phyloP scores from a whole-genome alignment of 805 yeast genomes.

The Novakomyces olei region DNA sequence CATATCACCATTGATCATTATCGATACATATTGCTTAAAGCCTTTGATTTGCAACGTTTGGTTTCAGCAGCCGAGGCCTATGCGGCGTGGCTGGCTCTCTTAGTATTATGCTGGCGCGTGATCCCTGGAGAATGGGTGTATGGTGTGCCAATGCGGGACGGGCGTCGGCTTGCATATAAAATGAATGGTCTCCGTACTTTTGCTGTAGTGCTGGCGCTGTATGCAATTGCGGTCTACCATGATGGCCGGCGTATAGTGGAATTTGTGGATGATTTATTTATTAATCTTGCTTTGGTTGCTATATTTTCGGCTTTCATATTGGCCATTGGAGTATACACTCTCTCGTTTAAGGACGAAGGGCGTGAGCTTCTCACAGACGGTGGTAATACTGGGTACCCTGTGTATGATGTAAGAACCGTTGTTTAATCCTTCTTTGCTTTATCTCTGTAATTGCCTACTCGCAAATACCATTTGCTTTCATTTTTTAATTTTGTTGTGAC shows the following conservation, averaged over 20 bases:
- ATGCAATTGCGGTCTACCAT: slow-evolving; percentile 42
- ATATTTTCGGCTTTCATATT: too few species aligned
- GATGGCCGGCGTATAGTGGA: slow-evolving; percentile 63
- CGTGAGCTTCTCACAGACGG: too few species aligned
- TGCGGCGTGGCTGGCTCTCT: neutral
- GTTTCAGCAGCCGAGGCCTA: neutral
- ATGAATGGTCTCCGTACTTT: slow-evolving; percentile 1
- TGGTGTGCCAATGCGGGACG: neutral
- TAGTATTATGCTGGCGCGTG: neutral
- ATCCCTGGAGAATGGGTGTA: slow-evolving; percentile 1
- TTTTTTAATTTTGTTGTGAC: too few species aligned
- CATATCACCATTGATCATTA: neutral
- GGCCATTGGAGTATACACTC: too few species aligned
- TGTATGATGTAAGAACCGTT: too few species aligned
- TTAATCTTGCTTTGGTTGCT: too few species aligned
- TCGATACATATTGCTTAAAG: neutral
- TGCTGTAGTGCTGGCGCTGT: slow-evolving; percentile 13
- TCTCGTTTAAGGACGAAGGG: too few species aligned
- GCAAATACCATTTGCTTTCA: too few species aligned
- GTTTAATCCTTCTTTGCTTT: too few species aligned
- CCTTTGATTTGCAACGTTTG: neutral
- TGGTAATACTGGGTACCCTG: too few species aligned
- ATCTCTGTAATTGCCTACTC: too few species aligned
- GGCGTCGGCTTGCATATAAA: slow-evolving; percentile 1
- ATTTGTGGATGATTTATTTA: slow-evolving; percentile 53